Base-by-base conservation (phyloP, 1,284 basidiomycete genomes). In the Apiotrichum siamense region DNA sequence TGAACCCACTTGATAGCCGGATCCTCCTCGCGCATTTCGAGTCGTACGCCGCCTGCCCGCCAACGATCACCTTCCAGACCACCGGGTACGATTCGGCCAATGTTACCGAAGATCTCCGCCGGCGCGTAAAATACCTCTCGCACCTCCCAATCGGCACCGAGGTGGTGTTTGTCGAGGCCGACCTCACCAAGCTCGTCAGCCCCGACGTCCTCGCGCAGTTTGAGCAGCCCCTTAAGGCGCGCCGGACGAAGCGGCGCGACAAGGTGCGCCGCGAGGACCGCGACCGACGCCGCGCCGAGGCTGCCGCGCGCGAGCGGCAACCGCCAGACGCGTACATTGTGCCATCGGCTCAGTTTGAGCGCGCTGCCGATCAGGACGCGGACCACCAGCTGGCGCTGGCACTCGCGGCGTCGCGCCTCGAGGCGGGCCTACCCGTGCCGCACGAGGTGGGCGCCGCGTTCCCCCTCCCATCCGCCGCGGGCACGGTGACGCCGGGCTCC, bases 1-100 rank as follows among this genome's bases (percentile, higher is more conserved):
- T 99, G 15, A 91, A 96, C 66, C 93, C 94, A 2, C 80, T 98
- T 35, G 94, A 99, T 70, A 96, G 94, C 74, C 87, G 86, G 73
- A 91, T 97, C 51, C 79, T 99, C 15, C 78, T 92, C 17, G 81
- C 88, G 12, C 85, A 93, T 69, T 97, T 85, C 74, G 79, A 83
- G 61, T 81, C 80, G 52, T 97, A 97, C 62, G 75, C 84, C 2
- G 79, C 83, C 2, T 94, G 98, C 71, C 94, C 96, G 0, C 83
- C 88, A 58, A 78, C 78, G 15, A 85, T 98, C 54, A 79, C 80
- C 2, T 80, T 97, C 40, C 80, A 81, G 17, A 84, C 96, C 11
- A 87, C 90, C 59, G 83, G 84, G 3, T 81, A 82, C 23, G 81
- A 86, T 10, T 77, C 80, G 46, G 77, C 77, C 0, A 73, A 72